A percentile compares a stretch with the other conserved stretches of the same genome.
phyloP scores from a whole-genome alignment of 2,329 filamentous ascomycete genomes.

The Dichotomopilus funicola region DNA sequence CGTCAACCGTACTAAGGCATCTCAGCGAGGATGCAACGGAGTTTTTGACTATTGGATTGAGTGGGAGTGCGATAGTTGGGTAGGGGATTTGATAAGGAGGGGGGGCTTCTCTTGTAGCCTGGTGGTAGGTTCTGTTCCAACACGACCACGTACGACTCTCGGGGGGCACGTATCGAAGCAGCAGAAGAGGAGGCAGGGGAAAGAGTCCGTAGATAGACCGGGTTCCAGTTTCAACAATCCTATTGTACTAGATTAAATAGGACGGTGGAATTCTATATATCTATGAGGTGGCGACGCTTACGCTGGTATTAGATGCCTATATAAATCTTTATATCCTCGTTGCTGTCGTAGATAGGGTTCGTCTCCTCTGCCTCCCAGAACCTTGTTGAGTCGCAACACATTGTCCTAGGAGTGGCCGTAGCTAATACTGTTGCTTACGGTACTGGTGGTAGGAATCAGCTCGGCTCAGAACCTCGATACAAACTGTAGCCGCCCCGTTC shows the following conservation, averaged over 20 bases:
- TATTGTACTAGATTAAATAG: not conserved
- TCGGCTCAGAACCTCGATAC: not conserved
- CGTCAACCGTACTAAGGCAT: not conserved
- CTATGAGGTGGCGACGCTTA: no score
- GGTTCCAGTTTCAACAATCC: not conserved
- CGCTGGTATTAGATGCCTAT: no score
- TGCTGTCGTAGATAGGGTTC: no score
- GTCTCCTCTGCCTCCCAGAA: no score
- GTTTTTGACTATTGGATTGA: not conserved
- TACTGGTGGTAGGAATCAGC: no score
- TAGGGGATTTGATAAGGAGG: not conserved
- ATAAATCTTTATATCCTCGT: no score
- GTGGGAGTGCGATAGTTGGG: not conserved
- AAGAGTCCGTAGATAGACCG: not conserved
- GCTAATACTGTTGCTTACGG: no score
- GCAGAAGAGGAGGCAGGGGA: not conserved
- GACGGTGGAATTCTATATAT: no score
- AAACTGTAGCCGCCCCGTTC: not conserved
- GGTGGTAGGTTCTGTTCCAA: not conserved
- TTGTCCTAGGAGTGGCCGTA: no score
- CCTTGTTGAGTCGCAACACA: no score
- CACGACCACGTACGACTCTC: not conserved
- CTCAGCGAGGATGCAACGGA: not conserved
- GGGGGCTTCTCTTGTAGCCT: not conserved
- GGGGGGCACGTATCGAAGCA: not conserved